Conservation (phyloP, 345 rosid genomes). For the Citrus inodora region DNA sequence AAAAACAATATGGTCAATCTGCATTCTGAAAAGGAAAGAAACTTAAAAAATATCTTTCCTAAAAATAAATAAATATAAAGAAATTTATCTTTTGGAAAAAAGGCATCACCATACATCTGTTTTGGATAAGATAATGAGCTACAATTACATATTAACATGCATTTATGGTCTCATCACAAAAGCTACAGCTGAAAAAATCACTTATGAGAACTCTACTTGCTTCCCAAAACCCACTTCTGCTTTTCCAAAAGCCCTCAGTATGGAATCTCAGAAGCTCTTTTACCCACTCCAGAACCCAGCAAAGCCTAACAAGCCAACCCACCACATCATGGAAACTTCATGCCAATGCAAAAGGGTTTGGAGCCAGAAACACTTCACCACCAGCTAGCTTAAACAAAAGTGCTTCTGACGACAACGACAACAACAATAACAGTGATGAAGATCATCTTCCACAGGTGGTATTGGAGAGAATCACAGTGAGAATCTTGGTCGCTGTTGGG, state of each 20-base stretch:
- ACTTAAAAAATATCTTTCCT: neutral
- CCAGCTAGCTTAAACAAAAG: slow-evolving; percentile 12
- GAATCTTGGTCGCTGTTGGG: slow-evolving; percentile 48
- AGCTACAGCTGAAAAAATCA: neutral
- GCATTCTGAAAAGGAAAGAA: neutral
- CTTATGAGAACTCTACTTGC: slow-evolving; percentile 41
- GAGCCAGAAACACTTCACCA: neutral
- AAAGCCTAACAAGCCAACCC: neutral
- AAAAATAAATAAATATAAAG: neutral
- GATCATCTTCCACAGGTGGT: slow-evolving; percentile 50
- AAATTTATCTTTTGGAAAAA: neutral
- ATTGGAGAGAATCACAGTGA: slow-evolving; percentile 39
- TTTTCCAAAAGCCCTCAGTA: slow-evolving; percentile 19
- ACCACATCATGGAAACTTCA: slow-evolving; percentile 25
- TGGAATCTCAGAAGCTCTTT: slow-evolving; percentile 9
- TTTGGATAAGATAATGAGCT: slow-evolving; percentile 18
- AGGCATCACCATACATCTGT: slow-evolving; percentile 6
- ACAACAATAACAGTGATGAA: slow-evolving; percentile 27
- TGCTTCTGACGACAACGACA: neutral
- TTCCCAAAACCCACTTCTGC: slow-evolving; percentile 23
- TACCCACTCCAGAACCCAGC: slow-evolving; percentile 7
- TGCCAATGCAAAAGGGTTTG: slow-evolving; percentile 53
- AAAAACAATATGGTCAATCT: neutral
- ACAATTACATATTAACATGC: neutral
- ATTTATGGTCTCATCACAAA: neutral